These are phyloP conservation scores for Cicer pinnatifidum DNA, from an alignment of 306 rosid species.

Conservation along the genomic window DNA sequence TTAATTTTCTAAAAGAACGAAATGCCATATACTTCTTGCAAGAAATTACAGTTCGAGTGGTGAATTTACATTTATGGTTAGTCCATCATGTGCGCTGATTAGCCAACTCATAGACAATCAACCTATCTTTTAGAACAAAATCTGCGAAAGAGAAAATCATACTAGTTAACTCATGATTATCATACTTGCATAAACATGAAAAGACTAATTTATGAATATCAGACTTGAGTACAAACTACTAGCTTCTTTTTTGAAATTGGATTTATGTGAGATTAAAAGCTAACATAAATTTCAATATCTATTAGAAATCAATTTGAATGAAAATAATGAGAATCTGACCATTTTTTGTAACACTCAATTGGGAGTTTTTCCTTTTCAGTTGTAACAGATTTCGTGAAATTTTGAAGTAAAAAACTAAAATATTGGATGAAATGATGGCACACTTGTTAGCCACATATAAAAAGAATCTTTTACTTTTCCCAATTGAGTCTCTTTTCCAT, in stretches of 20 bases:
- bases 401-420: no score
- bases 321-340: no score
- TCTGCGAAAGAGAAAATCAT: constrained; percentile 50
- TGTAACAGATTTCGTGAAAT: no score
- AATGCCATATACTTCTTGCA: constrained; percentile 4
- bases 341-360: not conserved
- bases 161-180: no score
- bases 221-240: not conserved
- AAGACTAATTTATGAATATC: constrained; percentile 3
- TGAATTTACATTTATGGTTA: constrained; percentile 79
- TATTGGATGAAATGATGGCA: no score
- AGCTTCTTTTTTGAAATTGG: constrained; percentile 1
- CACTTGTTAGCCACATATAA: not conserved
- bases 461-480: not conserved
- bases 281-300: constrained; percentile 7
- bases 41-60: constrained; percentile 22
- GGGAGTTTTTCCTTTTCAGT: no score
- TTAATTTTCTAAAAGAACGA: not conserved
- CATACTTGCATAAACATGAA: not conserved
- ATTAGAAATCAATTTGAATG: not conserved
- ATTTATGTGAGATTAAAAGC: constrained; percentile 2
- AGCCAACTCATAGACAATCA: constrained; percentile 81
- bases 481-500: constrained; percentile 63
- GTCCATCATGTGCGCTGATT: constrained; percentile 85
- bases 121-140: constrained; percentile 87